Base-by-base conservation (phyloP, 1,284 basidiomycete species). In the Microbotryum saponariae region DNA sequence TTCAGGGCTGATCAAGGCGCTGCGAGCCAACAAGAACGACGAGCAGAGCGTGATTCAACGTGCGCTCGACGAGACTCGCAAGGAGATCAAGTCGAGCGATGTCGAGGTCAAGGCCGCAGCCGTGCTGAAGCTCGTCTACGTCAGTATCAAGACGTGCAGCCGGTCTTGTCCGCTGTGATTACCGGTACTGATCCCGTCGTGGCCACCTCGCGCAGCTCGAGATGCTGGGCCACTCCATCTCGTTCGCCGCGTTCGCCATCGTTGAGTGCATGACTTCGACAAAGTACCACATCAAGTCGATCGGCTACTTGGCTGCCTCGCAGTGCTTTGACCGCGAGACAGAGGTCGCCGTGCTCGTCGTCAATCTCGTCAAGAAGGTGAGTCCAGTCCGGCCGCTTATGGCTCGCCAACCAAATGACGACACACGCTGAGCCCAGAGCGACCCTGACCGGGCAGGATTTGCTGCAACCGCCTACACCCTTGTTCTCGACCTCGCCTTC, bases 241-340 rank as follows among this genome's bases (percentile, higher is more conserved):
- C 80, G 69, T 91, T 87, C 86, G 88, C 87, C 58, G 76, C 92
- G 7, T 97, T 97, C 74, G 86, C 96, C 76, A 88, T 99, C 61
- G 86, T 98, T 16, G 96, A 99, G 74, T 90, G 94, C 72, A 98
- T 98, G 96, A 93, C 91, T 33, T 92, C 90, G 3, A 79, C 88
- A 2, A 86, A 86, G 71, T 85, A 87, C 70, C 91, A 97, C 76
- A 81, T 96, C 69, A 99, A 99, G 80, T 86, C 86, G 48, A 87
- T 97, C 51, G 96, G 96, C 18, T 98, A 99, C 77, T 85, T 98
- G 18, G 96, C 89, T 1, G 93, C 96, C 1, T 81, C 84, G 0
- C 90, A 96, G 75, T 93, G 91, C 0, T 98, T 98, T 75, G 83
- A 86, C 33, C 84, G 90, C 66, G 90, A 96, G 64, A 97, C 93